These are phyloP conservation scores for Phaeosphaeriaceae sp. DNA, from an alignment of 2,329 filamentous ascomycete genomes.

Conservation along the genomic window DNA sequence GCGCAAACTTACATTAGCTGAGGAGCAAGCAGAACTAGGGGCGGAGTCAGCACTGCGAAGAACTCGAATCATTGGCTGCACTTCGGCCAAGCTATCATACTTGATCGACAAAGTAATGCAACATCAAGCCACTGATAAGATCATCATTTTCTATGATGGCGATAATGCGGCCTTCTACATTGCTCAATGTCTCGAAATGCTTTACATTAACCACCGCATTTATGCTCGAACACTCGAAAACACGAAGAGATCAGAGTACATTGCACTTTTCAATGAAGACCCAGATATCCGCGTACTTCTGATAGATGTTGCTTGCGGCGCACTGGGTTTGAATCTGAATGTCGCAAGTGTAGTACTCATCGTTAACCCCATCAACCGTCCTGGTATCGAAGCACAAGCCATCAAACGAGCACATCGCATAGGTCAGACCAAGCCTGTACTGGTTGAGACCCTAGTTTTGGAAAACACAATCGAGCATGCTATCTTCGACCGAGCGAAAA, in stretches of 20 bases:
- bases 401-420: slow-evolving; percentile 90
- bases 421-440: slow-evolving; percentile 78
- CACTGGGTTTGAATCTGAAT: slow-evolving; percentile 84
- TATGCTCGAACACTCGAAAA: slow-evolving; percentile 70
- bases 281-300: slow-evolving; percentile 76
- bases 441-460: slow-evolving; percentile 85
- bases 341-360: slow-evolving; percentile 88
- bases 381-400: slow-evolving; percentile 84
- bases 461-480: slow-evolving; percentile 82
- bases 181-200: slow-evolving; percentile 78
- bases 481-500: slow-evolving; percentile 73
- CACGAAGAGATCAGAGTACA: slow-evolving; percentile 72
- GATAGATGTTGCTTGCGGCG: slow-evolving; percentile 90
- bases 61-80: slow-evolving; percentile 75
- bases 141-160: slow-evolving; percentile 90
- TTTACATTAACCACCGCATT: slow-evolving; percentile 67
- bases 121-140: slow-evolving; percentile 77
- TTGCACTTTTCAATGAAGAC: slow-evolving; percentile 77
- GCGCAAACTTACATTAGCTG: slow-evolving; percentile 39
- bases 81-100: slow-evolving; percentile 87
- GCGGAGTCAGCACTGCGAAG: slow-evolving; percentile 62
- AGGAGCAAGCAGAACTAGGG: slow-evolving; percentile 38
- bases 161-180: slow-evolving; percentile 88
- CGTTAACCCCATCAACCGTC: slow-evolving; percentile 84
- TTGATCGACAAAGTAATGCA: slow-evolving; percentile 74